A percentile compares a stretch with the other conserved stretches of the same genome.
Evolutionary conservation across 257 asterid genomes (phyloP).

Genomic region (Capsicum chinense): DNA sequence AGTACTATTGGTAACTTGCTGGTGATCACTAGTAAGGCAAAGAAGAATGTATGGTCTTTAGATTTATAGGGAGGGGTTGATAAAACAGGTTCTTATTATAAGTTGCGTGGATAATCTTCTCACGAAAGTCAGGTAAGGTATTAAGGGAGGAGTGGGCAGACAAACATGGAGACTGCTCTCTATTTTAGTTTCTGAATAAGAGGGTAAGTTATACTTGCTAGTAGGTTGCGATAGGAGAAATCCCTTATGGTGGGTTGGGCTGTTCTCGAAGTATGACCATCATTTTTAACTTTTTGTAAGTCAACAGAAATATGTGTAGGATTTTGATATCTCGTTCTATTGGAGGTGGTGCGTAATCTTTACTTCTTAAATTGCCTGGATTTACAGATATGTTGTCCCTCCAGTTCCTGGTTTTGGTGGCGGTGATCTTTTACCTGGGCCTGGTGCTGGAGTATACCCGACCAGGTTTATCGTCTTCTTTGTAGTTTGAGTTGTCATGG

Average conservation of each 20-base stretch:
- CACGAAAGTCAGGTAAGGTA: background rate
- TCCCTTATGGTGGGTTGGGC: background rate
- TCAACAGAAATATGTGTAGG: background rate
- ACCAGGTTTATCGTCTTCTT: constrained; percentile 48
- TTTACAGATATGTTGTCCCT: constrained; percentile 58
- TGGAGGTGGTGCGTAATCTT: background rate
- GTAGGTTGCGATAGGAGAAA: background rate
- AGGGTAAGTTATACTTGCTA: background rate
- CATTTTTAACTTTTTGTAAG: background rate
- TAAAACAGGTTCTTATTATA: background rate
- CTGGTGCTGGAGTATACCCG: constrained; percentile 83
- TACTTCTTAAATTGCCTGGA: constrained; percentile 1
- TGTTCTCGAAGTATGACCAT: background rate
- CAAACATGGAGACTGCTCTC: background rate
- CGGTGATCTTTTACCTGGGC: constrained; percentile 66
- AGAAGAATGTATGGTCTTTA: background rate
- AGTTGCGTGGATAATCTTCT: background rate
- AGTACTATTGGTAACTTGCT: background rate
- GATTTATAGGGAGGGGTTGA: background rate
- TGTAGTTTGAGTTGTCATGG: background rate
- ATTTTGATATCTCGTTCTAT: background rate
- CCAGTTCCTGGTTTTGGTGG: constrained; percentile 54
- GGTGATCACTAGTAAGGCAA: background rate
- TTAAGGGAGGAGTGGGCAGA: background rate
- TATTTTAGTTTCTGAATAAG: background rate